Evolutionary conservation across 306 rosid genomes (phyloP).

Genomic region (Fagus sylvatica): DNA sequence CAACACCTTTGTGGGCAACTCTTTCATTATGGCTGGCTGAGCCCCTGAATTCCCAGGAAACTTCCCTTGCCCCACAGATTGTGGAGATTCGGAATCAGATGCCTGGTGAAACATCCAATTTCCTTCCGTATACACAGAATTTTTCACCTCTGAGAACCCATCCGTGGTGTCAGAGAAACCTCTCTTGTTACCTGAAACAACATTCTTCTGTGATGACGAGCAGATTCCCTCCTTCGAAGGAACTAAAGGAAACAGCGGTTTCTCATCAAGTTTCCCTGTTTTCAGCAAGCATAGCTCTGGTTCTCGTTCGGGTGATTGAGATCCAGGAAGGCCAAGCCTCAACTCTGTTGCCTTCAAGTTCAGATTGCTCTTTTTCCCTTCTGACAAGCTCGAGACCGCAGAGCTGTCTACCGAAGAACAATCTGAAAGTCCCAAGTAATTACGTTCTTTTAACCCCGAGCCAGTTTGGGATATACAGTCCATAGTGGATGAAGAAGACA

Average conservation of each 20-base stretch:
- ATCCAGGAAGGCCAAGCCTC: conserved; percentile 95
- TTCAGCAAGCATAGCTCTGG: conserved; percentile 41
- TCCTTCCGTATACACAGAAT: conserved; percentile 28
- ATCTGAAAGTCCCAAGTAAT: conserved; percentile 83
- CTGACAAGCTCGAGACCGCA: conserved; percentile 54
- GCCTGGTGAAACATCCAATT: conserved; percentile 38
- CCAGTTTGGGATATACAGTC: conserved; percentile 64
- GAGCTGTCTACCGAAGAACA: conserved; percentile 96
- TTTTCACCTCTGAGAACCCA: conserved; percentile 64
- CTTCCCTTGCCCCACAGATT: conserved; percentile 58
- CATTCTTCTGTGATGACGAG: conserved; percentile 49
- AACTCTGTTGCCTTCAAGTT: conserved; percentile 87
- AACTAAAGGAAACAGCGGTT: conserved; percentile 78
- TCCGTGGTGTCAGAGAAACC: conserved; percentile 86
- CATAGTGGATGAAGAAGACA: conserved; percentile 50
- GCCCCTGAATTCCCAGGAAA: conserved; percentile 58
- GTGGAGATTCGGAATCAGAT: conserved; percentile 39
- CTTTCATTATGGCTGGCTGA: conserved; percentile 53
- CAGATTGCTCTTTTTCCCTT: conserved; percentile 62
- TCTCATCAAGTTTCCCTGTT: conserved; percentile 67
- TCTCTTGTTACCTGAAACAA: conserved; percentile 82
- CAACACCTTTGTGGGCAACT: conserved; percentile 50
- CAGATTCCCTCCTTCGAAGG: conserved; percentile 77
- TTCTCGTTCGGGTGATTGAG: conserved; percentile 75
- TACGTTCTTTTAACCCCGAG: conserved; percentile 68